These are phyloP conservation scores for Halophytophthora polymorphica DNA, from an alignment of 352 stramenopile genomes.

Conservation along the genomic window DNA sequence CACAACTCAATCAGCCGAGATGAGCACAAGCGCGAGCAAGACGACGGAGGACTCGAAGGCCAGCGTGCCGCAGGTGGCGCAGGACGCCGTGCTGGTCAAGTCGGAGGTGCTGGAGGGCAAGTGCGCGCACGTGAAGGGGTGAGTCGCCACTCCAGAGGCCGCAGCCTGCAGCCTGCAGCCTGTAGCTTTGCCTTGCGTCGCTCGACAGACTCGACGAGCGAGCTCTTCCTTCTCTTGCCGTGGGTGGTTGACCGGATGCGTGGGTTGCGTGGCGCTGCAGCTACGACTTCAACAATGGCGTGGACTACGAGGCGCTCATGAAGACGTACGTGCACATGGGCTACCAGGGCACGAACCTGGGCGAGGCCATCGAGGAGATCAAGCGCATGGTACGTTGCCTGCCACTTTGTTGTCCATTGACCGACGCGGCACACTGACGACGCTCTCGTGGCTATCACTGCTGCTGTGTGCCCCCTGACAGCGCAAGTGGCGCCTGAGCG, in stretches of 20 bases:
- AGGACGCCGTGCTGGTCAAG: slow-evolving; percentile 70
- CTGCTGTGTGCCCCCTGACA: slow-evolving; percentile 10
- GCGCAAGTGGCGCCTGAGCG: slow-evolving; percentile 95
- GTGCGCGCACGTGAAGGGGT: slow-evolving; percentile 41
- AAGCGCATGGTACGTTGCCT: slow-evolving; percentile 90
- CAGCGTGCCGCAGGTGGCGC: slow-evolving; percentile 44
- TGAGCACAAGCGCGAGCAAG: slow-evolving; percentile 5
- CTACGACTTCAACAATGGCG: slow-evolving; percentile 90
- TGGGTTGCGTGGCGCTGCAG: slow-evolving; percentile 22
- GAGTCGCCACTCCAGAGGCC: too few relatives aligned
- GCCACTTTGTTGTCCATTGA: neutral
- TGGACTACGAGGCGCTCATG: slow-evolving; percentile 87
- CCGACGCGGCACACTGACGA: neutral
- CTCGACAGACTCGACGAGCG: neutral
- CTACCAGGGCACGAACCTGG: slow-evolving; percentile 97
- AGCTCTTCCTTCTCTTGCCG: neutral
- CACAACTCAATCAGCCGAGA: slow-evolving; percentile 17
- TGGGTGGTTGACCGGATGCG: neutral
- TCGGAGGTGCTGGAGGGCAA: slow-evolving; percentile 81
- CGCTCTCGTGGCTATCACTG: neutral
- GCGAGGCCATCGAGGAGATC: slow-evolving; percentile 96
- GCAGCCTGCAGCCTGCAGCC: too few relatives aligned
- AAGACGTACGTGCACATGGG: slow-evolving; percentile 83
- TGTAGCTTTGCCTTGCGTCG: neutral
- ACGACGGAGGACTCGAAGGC: slow-evolving; percentile 1